phyloP scores from a whole-genome alignment of 176 grass and related monocot genomes.

The Tillandsia leiboldiana region DNA sequence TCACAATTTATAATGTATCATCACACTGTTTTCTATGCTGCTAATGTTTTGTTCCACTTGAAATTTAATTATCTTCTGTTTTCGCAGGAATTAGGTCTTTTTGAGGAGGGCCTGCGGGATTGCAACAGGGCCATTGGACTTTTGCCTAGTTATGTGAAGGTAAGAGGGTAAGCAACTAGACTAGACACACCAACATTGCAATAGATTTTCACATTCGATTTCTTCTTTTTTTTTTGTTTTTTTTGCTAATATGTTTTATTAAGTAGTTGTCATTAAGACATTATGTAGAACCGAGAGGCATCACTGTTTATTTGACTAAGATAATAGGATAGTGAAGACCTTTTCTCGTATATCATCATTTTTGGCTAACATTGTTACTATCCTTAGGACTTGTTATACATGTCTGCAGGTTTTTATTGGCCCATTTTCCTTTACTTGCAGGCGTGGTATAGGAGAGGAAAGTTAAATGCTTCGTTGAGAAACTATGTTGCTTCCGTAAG shows the following conservation, averaged over 20 bases:
- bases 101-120: conserved; percentile 67
- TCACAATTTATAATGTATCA: background rate
- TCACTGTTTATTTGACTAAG: background rate
- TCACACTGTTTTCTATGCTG: background rate
- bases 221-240: background rate
- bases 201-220: background rate
- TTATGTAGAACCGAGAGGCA: background rate
- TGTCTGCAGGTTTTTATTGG: background rate
- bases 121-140: conserved; percentile 64
- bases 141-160: conserved; percentile 64
- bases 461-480: conserved; percentile 51
- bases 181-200: background rate
- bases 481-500: conserved; percentile 48
- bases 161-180: conserved; percentile 4
- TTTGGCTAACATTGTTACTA: background rate
- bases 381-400: background rate
- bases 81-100: conserved; percentile 67
- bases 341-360: background rate
- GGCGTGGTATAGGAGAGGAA: conserved; percentile 92
- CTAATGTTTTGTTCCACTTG: conserved; percentile 7
- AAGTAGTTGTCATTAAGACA: background rate
- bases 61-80: conserved; percentile 16
- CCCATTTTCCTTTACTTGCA: conserved; percentile 19
- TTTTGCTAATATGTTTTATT: background rate
- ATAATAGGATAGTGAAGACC: background rate